Evolutionary conservation across 768 basidiomycete species (phyloP).

Genomic region (Tephrocybe sp.): DNA sequence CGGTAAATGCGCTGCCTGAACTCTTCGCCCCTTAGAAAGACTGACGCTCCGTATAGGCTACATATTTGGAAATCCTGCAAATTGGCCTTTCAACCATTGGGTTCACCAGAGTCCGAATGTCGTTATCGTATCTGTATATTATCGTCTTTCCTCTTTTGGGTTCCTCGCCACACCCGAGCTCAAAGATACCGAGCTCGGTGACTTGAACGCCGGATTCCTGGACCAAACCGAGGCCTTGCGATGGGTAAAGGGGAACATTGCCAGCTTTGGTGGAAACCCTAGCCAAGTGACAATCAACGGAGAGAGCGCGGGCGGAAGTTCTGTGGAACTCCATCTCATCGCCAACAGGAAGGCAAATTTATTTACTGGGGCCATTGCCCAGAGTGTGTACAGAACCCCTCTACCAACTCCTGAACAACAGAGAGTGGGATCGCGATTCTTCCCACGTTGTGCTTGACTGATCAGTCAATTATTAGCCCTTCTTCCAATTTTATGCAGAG

Average conservation of each 20-base stretch:
- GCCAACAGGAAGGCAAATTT: constrained; percentile 38
- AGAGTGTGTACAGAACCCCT: constrained; percentile 58
- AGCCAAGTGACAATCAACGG: constrained; percentile 59
- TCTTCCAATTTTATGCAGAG: constrained; percentile 51
- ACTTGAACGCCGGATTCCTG: constrained; percentile 20
- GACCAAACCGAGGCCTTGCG: constrained; percentile 63
- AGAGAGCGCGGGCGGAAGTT: constrained; percentile 57
- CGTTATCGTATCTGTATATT: constrained; percentile 66
- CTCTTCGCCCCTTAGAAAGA: background rate
- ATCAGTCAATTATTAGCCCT: constrained; percentile 31
- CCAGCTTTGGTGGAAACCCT: constrained; percentile 64
- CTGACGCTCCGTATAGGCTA: constrained; percentile 37
- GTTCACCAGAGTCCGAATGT: constrained; percentile 62
- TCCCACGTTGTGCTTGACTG: background rate
- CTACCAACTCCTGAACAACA: constrained; percentile 53
- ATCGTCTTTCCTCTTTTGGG: constrained; percentile 62
- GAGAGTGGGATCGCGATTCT: constrained; percentile 33
- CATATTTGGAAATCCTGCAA: constrained; percentile 57
- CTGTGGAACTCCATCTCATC: constrained; percentile 59
- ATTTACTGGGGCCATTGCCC: constrained; percentile 58
- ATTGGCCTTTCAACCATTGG: constrained; percentile 70
- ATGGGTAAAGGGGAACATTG: constrained; percentile 66
- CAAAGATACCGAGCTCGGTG: constrained; percentile 32
- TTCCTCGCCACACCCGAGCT: constrained; percentile 58
- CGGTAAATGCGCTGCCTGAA: constrained; percentile 23